Conservation (phyloP, 768 basidiomycete genomes). For the Lactifluus rugatus region DNA sequence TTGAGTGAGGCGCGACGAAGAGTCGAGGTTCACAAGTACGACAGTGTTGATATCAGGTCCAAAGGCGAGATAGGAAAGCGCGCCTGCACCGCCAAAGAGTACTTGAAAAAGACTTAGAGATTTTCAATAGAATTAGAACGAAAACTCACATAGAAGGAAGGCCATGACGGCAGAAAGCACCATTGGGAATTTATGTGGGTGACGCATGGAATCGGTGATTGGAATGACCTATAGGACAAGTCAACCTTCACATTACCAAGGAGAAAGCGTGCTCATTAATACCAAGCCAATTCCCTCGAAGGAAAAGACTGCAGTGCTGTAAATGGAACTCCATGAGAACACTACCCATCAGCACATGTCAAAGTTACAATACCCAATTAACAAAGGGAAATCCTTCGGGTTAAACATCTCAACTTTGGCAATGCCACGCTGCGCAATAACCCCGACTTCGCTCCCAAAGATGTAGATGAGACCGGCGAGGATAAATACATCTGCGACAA, state of each 20-base stretch:
- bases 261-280: slow-evolving; percentile 22
- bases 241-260: neutral
- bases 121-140: neutral
- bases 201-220: slow-evolving; percentile 93
- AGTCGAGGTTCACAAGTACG: slow-evolving; percentile 87
- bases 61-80: slow-evolving; percentile 80
- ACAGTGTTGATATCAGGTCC: slow-evolving; percentile 85
- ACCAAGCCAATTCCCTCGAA: slow-evolving; percentile 96
- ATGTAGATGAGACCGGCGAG: slow-evolving; percentile 80
- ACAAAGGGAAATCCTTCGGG: slow-evolving; percentile 75
- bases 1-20: slow-evolving; percentile 78
- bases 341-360: neutral
- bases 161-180: slow-evolving; percentile 88
- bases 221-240: slow-evolving; percentile 59
- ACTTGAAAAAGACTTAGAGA: slow-evolving; percentile 31
- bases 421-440: slow-evolving; percentile 59
- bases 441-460: slow-evolving; percentile 70
- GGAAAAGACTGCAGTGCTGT: slow-evolving; percentile 91
- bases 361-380: slow-evolving; percentile 64
- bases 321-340: slow-evolving; percentile 4
- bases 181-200: slow-evolving; percentile 86
- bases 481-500: slow-evolving; percentile 93
- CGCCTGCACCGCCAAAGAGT: slow-evolving; percentile 82
- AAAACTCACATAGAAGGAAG: slow-evolving; percentile 54
- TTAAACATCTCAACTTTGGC: slow-evolving; percentile 85